phyloP scores from a whole-genome alignment of 192 early-diverging fungal species.

The Phlyctochytrium bullatum region DNA sequence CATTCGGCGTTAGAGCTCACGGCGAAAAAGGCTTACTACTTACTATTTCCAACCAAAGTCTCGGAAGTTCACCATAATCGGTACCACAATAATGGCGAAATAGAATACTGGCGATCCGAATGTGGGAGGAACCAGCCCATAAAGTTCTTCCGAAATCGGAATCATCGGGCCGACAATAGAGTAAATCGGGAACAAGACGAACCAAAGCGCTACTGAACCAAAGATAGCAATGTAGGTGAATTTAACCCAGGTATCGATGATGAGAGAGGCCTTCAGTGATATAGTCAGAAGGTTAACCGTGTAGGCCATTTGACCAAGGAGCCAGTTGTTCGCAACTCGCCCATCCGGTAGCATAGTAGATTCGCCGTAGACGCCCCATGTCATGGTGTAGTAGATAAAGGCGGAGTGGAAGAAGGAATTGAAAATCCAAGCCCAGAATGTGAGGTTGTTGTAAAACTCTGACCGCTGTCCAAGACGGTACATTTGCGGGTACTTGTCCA shows the following conservation, averaged over 20 bases:
- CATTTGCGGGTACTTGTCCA: constrained; percentile 97
- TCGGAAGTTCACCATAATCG: constrained; percentile 76
- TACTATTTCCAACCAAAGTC: constrained; percentile 97
- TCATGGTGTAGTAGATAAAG: constrained; percentile 71
- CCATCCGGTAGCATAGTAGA: constrained; percentile 72
- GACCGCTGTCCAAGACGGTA: constrained; percentile 62
- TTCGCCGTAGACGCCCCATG: constrained; percentile 58
- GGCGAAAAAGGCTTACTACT: constrained; percentile 38
- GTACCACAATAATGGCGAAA: constrained; percentile 82
- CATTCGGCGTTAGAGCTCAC: background rate
- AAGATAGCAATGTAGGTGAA: constrained; percentile 89
- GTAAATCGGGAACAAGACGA: constrained; percentile 82
- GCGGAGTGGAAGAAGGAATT: constrained; percentile 95
- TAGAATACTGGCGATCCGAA: constrained; percentile 65
- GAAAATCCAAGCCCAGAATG: constrained; percentile 89
- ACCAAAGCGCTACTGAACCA: constrained; percentile 88
- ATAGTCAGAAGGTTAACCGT: constrained; percentile 86
- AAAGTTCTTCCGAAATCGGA: constrained; percentile 46
- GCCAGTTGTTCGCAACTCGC: constrained; percentile 79
- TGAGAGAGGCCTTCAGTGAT: constrained; percentile 86
- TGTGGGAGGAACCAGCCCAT: constrained; percentile 39
- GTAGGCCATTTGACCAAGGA: constrained; percentile 85
- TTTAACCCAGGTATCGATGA: constrained; percentile 91
- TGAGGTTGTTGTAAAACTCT: constrained; percentile 74
- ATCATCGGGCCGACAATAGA: constrained; percentile 68